Conservation (phyloP, 164 flowering plant genomes). For the Dillenia turbinata region DNA sequence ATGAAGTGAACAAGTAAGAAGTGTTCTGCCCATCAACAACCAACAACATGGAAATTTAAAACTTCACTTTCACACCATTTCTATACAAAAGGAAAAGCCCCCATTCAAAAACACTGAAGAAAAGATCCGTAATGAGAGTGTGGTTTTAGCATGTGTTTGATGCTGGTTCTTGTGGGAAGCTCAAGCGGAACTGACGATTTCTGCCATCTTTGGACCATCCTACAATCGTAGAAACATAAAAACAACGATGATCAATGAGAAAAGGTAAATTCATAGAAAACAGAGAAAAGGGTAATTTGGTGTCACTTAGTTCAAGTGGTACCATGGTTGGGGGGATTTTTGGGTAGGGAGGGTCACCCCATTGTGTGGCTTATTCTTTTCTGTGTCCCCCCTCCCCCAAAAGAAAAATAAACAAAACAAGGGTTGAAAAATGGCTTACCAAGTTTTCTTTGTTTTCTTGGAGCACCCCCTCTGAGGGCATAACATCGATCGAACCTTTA, state of each 20-base stretch:
- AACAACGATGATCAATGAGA: background rate
- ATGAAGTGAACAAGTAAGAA: too few relatives aligned
- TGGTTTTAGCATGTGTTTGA: too few relatives aligned
- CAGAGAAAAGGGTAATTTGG: background rate
- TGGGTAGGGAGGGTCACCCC: too few relatives aligned
- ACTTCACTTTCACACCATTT: slow-evolving; percentile 4
- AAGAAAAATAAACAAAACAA: background rate
- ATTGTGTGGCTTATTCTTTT: background rate
- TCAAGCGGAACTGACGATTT: background rate
- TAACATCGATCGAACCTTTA: slow-evolving; percentile 19
- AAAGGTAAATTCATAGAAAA: background rate
- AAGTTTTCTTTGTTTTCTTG: slow-evolving; percentile 72
- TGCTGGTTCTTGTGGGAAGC: too few relatives aligned
- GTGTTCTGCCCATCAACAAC: too few relatives aligned
- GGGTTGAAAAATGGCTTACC: slow-evolving; percentile 28
- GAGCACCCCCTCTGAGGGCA: slow-evolving; percentile 19
- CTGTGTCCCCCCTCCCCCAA: background rate
- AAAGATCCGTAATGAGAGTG: background rate
- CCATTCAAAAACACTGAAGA: slow-evolving; percentile 14
- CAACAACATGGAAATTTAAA: too few relatives aligned
- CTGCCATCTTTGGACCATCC: slow-evolving; percentile 39
- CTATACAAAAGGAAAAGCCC: slow-evolving; percentile 24
- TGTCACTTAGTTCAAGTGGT: too few relatives aligned
- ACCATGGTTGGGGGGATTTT: too few relatives aligned
- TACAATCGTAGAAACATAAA: slow-evolving; percentile 12